Evolutionary conservation across 352 stramenopile species (phyloP).

Genomic region (Pythium coloratum): DNA sequence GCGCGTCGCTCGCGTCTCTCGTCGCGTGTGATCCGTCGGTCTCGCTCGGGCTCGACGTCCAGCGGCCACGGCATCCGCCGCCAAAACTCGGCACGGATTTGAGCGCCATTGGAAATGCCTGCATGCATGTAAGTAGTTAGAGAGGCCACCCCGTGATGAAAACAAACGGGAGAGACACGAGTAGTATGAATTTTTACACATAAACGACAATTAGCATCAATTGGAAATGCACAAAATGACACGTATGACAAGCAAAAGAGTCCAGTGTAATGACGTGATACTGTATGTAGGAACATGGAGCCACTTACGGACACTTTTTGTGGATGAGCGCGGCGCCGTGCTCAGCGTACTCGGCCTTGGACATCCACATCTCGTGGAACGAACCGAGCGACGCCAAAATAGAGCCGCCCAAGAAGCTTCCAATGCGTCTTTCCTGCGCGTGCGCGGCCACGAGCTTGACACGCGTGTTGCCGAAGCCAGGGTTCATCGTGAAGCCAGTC

Average conservation of each 20-base stretch:
- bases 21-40: slow-evolving; percentile 20
- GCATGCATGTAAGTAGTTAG: slow-evolving; percentile 1
- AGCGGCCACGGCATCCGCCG: slow-evolving; percentile 7
- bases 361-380: slow-evolving; percentile 99
- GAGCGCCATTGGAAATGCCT: not conserved
- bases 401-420: slow-evolving; percentile 92
- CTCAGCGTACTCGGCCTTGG: slow-evolving; percentile 98
- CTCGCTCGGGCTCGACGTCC: slow-evolving; percentile 26
- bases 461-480: slow-evolving; percentile 45
- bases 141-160: not conserved
- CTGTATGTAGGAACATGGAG: not conserved
- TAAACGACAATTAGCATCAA: not conserved
- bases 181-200: not conserved
- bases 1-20: slow-evolving; percentile 18
- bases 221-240: not conserved
- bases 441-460: slow-evolving; percentile 75
- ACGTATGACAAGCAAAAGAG: too few species aligned
- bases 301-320: slow-evolving; percentile 91
- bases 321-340: slow-evolving; percentile 95
- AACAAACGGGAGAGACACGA: not conserved
- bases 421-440: slow-evolving; percentile 62
- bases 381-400: slow-evolving; percentile 96
- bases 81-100: slow-evolving; percentile 20
- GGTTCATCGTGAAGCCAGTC: slow-evolving; percentile 10
- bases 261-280: too few species aligned